phyloP scores from a whole-genome alignment of 2,329 filamentous ascomycete species.

The Allantophomopsis lycopodina region DNA sequence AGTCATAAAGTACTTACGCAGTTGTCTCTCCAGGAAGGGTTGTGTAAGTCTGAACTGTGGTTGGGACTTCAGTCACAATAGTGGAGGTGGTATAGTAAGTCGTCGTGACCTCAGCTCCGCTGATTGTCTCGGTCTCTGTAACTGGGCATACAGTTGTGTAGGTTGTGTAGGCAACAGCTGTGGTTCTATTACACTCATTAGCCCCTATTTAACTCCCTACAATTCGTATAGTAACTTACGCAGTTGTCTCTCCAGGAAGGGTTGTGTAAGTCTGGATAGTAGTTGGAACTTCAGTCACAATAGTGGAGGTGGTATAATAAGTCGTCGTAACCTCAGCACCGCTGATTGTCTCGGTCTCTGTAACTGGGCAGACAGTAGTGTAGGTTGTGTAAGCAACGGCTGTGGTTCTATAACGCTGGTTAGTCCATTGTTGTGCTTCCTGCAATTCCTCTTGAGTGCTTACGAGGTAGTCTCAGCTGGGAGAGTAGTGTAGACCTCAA shows the following conservation, averaged over 20 bases:
- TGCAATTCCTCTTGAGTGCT: too few relatives aligned
- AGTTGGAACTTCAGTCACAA: conserved; percentile 5
- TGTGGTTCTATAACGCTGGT: background rate
- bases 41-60: conserved; percentile 19
- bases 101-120: background rate
- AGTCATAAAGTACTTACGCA: too few relatives aligned
- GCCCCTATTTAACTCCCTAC: background rate
- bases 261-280: conserved; percentile 1
- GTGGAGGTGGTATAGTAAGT: conserved; percentile 2
- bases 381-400: conserved; percentile 5
- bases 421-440: background rate
- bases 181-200: background rate
- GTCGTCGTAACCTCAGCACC: conserved; percentile 23
- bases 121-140: conserved; percentile 1
- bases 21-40: too few relatives aligned
- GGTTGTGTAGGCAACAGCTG: conserved; percentile 4
- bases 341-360: conserved; percentile 27
- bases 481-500: conserved; percentile 1
- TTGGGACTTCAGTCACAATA: conserved; percentile 10
- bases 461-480: conserved; percentile 2
- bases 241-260: conserved; percentile 3
- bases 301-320: conserved; percentile 12
- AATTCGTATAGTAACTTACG: background rate
- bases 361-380: conserved; percentile 21
- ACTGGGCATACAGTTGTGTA: conserved; percentile 3